Conservation (phyloP, 2,329 filamentous ascomycete genomes). For the Penicillium thymicola region DNA sequence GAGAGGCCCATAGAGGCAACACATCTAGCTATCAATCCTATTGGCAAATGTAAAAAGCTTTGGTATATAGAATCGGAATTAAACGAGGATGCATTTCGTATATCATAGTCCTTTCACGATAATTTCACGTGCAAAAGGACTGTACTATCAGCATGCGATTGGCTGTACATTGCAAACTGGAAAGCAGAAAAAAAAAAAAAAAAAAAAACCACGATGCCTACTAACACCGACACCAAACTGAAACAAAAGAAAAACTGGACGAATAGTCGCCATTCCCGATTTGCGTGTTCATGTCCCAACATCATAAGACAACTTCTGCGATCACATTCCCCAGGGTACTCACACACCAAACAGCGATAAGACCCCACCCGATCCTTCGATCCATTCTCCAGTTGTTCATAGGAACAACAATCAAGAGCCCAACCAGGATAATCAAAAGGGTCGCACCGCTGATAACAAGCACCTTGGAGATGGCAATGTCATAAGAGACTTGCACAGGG, state of each 20-base stretch:
- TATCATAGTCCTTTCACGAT: neutral
- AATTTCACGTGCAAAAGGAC: neutral
- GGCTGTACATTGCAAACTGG: neutral
- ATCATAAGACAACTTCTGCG: conserved; percentile 59
- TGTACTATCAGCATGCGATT: neutral
- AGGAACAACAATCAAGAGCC: conserved; percentile 76
- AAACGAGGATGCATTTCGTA: neutral
- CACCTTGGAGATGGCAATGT: conserved; percentile 78
- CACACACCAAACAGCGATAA: conserved; percentile 76
- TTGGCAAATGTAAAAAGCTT: neutral
- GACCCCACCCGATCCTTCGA: conserved; percentile 71
- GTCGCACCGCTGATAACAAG: conserved; percentile 82
- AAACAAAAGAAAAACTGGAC: neutral
- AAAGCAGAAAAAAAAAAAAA: neutral
- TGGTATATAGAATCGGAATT: neutral
- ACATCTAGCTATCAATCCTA: neutral
- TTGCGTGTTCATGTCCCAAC: neutral
- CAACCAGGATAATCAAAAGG: conserved; percentile 73
- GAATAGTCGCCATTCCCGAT: neutral
- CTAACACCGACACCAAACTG: neutral
- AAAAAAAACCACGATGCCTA: no score
- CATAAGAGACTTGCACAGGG: conserved; percentile 58
- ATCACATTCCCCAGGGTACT: conserved; percentile 79
- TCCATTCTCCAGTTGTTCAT: conserved; percentile 83
- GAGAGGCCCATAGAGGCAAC: neutral